Base-by-base conservation (phyloP, 208 protist genomes). In the Crithidia bombi region DNA sequence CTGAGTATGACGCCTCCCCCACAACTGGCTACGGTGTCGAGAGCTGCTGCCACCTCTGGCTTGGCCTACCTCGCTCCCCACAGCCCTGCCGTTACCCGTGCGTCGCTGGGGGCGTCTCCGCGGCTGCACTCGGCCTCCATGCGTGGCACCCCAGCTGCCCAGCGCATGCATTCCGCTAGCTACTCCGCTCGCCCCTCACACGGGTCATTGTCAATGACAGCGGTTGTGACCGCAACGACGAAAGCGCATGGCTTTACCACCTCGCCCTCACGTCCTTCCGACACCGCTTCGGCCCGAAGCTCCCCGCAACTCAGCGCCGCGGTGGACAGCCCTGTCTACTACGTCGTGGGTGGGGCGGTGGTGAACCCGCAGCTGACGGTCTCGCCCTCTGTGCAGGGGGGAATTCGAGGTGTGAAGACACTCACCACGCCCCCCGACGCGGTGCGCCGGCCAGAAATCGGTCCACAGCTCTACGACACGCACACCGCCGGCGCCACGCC, bases 301-400 rank as follows among this genome's bases (percentile, higher is more conserved):
- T 50, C 43, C 44, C 19, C 68, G 19, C 26, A n/a, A n/a, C n/a
- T n/a, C n/a, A n/a, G n/a, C n/a, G n/a, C n/a, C n/a, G n/a, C 33
- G 9, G 51, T 51, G 14, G 56, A 61, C 23, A 11, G 30, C 4
- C 54, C 71, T 3, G 25, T 52, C 15, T 77, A 77, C 39, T 90
- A 86, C 69, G 59, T 83, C 15, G 84, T 90, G 23, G 84, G 84
- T 41, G 39, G 70, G 23, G 84, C 84, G 26, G 81, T 90, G 28
- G 56, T 90, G 38, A 90, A 90, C 69, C 84, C 84, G 23, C 76
- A 72, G 62, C 71, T 90, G 35, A 63, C 57, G 47, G 57, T 90
- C 19, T 78, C 84, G 32, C 81, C 84, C 3, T 70, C 84, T 10
- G 84, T 90, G 32, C 84, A 90, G 64, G 56, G 65, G 35, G 65